Base-by-base conservation (phyloP, 805 yeast species). In the Pichia exigua region DNA sequence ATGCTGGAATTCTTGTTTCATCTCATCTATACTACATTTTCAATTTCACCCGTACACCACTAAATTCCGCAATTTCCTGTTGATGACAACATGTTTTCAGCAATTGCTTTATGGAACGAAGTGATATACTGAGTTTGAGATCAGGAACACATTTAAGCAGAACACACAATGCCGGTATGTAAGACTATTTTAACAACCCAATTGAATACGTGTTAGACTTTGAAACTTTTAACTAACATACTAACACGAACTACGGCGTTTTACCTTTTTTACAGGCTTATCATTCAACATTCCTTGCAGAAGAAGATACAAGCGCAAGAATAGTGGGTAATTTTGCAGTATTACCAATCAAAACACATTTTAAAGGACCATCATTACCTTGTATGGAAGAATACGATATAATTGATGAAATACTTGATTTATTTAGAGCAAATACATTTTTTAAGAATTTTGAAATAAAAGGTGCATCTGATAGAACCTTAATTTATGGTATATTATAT, bases 381-480 rank as follows among this genome's bases (percentile, higher is more conserved):
- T 74, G 78, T 18, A 79, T 81, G 52, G 68, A 81, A 3, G 87
- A 82, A 59, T 92, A 91, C 65, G 99, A 94, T 70, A 87, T 94
- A 52, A 78, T 87, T 52, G 99, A 94, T 67, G 99, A 94, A 67
- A 77, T 83, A 27, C 71, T 94, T 50, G 98, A 94, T 68, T 75
- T 94, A 50, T 94, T 94, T 70, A 77, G 99, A 59, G 97, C 97
- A 61, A 94, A 94, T 69, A 87, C 97, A 13, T 92, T 94, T 71
- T 94, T 94, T 79, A 86, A 87, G 66, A 94, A 94, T 74, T 94
- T 94, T 67, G 99, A 94, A 71, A 91, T 94, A 72, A 89, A 89
- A 67, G 96, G 97, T 13, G 87, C 95, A 22, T 85, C 97, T 4
- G 99, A 94, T 67, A 78, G 99, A 59, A 78, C 92, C 12, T 74